Base-by-base conservation (phyloP, 176 grass and related monocot genomes). In the Juncus effusus region DNA sequence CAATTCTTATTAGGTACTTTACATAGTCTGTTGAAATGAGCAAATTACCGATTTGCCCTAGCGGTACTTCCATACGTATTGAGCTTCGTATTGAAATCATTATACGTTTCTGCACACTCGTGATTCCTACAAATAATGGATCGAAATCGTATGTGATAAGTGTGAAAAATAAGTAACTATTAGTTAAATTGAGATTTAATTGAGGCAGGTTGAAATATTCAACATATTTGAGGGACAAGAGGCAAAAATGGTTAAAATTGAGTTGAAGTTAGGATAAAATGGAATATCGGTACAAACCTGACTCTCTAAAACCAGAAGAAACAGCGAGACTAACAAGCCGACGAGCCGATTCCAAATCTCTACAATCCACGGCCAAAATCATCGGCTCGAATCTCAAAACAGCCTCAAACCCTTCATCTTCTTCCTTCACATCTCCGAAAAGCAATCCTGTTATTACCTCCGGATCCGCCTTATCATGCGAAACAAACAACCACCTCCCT, bases 301-400 rank as follows among this genome's bases (percentile, higher is more conserved):
- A 96, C 72, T 96, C 92, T 13, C 92, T 81, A 79, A 96, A 96
- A n/a, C 85, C 87, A 16, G 79, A 83, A 5, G 67, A 56, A 51
- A 96, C 78, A 1, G 87, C 85, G 10, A 85, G 66, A 0, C 84
- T 73, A 3, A 96, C 87, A 40, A 96, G 87, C 1, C 75, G 59
- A 16, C 79, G 74, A 2, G 85, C 92, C 3, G 67, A 62, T 0
- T 73, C 63, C 3, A 72, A 72, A 59, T 91, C 84, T 36, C 84
- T 90, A 83, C 87, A 91, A 75, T 96, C 92, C 8, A 91, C 82
- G 1, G 92, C 87, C 60, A 96, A 60, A 52, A 96, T 96, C 82
- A 96, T 74, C 9, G 87, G 92, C 66, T 96, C 87, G 36, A 96
- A 96, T 61, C 92, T 90, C 77, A 96, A 88, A 56, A 96, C 92